Evolutionary conservation across 805 yeast genomes (phyloP).

Genomic region (Ogataea salicorniae): DNA sequence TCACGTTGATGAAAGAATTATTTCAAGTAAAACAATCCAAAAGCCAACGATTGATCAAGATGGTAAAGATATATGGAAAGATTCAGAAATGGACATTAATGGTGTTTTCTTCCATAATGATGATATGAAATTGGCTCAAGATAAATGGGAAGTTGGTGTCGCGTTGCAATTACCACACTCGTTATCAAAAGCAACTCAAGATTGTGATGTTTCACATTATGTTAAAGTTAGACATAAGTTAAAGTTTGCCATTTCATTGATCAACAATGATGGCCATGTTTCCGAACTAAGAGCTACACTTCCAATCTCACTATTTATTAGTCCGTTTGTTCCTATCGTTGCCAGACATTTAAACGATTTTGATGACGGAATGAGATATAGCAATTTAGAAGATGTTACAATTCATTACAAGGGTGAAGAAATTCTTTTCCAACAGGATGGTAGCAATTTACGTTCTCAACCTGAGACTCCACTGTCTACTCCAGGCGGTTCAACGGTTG

Average conservation of each 20-base stretch:
- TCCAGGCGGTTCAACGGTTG: neutral
- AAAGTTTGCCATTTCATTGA: constrained; percentile 70
- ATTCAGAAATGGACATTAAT: constrained; percentile 31
- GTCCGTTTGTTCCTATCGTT: constrained; percentile 74
- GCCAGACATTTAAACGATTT: constrained; percentile 35
- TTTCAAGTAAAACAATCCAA: constrained; percentile 43
- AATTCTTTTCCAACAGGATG: constrained; percentile 23
- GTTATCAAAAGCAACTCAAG: constrained; percentile 77
- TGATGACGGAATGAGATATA: constrained; percentile 16
- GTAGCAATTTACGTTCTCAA: constrained; percentile 3
- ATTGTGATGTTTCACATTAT: constrained; percentile 64
- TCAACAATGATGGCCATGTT: constrained; percentile 87
- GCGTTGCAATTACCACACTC: constrained; percentile 64
- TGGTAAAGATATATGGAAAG: constrained; percentile 39
- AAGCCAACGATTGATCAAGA: constrained; percentile 34
- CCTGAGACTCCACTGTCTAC: constrained; percentile 4
- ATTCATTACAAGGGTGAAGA: constrained; percentile 24
- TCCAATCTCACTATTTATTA: constrained; percentile 51
- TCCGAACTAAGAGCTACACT: constrained; percentile 89
- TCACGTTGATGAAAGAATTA: constrained; percentile 56
- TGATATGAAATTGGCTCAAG: constrained; percentile 35
- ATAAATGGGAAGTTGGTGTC: constrained; percentile 71
- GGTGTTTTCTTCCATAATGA: constrained; percentile 32
- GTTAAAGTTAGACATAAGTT: constrained; percentile 86
- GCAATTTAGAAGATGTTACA: constrained; percentile 25